Base-by-base conservation (phyloP, 352 stramenopile species). In the Phytophthora ramorum region DNA sequence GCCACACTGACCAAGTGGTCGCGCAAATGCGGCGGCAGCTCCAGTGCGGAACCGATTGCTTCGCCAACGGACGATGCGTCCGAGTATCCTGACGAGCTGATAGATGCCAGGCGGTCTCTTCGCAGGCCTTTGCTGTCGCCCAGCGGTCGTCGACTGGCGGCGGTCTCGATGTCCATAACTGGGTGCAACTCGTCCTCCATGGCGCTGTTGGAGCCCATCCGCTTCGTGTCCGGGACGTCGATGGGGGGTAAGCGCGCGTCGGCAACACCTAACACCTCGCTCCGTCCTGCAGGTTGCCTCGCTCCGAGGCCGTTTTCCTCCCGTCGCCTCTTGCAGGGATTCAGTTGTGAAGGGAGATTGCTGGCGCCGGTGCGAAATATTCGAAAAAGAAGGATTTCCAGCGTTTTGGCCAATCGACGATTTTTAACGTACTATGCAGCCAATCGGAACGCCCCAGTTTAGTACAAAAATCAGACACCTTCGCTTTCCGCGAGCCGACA, bases 1-100 rank as follows among this genome's bases (percentile, higher is more conserved):
- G 58, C 67, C 17, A 86, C 77, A 44, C 64, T 75, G 16, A 90
- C 78, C 16, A 90, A 71, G 50, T 90, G 81, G 51, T 89, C 78
- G 8, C 81, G 68, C 32, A 92, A 55, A 45, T 92, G 83, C 26
- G 81, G 68, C 10, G 83, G 83, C 32, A 92, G 55, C 13, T 86
- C 77, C 8, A 83, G 20, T 6, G 69, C 78, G 0, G 60, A 37
- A 37, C 70, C 68, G 38, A 74, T 71, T 37, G 55, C 58, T 14
- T 77, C 71, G 7, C 61, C 70, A 12, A 79, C 74, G 0, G 74
- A 79, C 0, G 67, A 76, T 2, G 71, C 71, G 22, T 77, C 72
- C 34, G 74, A 82, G 58, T 82, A 82, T 40, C 67, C 67, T 7
- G 74, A 81, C 58, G 73, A 79, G 38, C 60, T 74, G 26, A 72